Evolutionary conservation across 495 filamentous ascomycete species (phyloP).

Genomic region (Copromyces sp.): DNA sequence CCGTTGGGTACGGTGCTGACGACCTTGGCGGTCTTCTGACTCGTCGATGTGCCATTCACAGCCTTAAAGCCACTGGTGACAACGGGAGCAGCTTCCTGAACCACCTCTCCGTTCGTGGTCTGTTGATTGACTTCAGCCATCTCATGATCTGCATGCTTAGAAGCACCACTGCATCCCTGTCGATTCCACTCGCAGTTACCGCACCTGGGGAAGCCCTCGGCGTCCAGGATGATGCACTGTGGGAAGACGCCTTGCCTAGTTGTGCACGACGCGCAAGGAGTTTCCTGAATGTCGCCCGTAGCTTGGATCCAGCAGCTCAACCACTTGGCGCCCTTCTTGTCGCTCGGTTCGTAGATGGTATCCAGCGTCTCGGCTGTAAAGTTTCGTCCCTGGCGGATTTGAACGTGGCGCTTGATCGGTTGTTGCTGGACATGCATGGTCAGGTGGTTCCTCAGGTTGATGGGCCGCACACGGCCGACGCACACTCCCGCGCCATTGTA

Average conservation of each 20-base stretch:
- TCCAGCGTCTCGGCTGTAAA: constrained; percentile 17
- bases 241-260: constrained; percentile 13
- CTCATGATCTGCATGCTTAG: not conserved
- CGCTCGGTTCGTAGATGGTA: constrained; percentile 14
- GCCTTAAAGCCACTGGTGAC: constrained; percentile 16
- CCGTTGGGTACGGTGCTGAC: not conserved
- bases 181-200: constrained; percentile 28
- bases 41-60: constrained; percentile 8
- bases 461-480: constrained; percentile 9
- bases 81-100: not conserved
- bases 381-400: constrained; percentile 16
- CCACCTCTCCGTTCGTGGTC: not conserved
- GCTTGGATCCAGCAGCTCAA: constrained; percentile 24
- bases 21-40: not conserved
- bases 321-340: constrained; percentile 21
- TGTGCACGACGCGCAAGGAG: constrained; percentile 16
- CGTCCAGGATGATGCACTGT: constrained; percentile 16
- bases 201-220: constrained; percentile 17
- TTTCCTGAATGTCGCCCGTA: constrained; percentile 14
- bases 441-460: constrained; percentile 8
- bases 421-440: constrained; percentile 6
- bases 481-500: constrained; percentile 5
- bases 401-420: constrained; percentile 16
- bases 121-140: not conserved
- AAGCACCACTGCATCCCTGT: constrained; percentile 15